These are phyloP conservation scores for Amanita brunnescens DNA, from an alignment of 768 basidiomycete species.

Conservation along the genomic window DNA sequence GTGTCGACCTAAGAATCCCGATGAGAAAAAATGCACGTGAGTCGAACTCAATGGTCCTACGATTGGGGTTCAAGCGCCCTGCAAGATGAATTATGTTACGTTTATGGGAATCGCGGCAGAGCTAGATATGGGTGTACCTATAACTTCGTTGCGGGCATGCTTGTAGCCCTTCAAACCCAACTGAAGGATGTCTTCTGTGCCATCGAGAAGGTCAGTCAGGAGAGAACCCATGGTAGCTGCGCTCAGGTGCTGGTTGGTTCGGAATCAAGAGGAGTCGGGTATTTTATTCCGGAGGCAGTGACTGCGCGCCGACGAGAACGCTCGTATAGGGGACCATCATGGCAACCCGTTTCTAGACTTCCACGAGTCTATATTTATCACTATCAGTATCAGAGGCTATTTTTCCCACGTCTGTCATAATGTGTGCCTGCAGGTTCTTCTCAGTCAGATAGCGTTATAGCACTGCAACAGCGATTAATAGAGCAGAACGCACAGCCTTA, in stretches of 20 bases:
- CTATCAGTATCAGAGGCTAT: too few species aligned
- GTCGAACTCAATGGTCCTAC: constrained; percentile 18
- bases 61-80: constrained; percentile 38
- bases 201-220: neutral
- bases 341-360: neutral
- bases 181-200: neutral
- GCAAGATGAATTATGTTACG: neutral
- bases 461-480: too few species aligned
- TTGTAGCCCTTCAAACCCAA: neutral
- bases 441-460: neutral
- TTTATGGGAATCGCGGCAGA: neutral
- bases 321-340: neutral
- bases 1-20: constrained; percentile 44
- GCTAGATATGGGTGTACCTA: constrained; percentile 18
- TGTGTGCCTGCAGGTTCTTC: neutral
- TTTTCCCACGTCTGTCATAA: neutral
- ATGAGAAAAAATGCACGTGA: neutral
- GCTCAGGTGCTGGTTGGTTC: neutral
- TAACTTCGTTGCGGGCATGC: constrained; percentile 22
- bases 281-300: neutral
- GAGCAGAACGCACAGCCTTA: too few species aligned
- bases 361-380: neutral
- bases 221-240: neutral
- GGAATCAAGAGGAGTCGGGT: neutral
- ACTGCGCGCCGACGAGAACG: neutral